Percentiles rank a stretch among this genome's conserved stretches.
phyloP scores from a whole-genome alignment of 768 basidiomycete species.

The Sistotremastrum suecicum region DNA sequence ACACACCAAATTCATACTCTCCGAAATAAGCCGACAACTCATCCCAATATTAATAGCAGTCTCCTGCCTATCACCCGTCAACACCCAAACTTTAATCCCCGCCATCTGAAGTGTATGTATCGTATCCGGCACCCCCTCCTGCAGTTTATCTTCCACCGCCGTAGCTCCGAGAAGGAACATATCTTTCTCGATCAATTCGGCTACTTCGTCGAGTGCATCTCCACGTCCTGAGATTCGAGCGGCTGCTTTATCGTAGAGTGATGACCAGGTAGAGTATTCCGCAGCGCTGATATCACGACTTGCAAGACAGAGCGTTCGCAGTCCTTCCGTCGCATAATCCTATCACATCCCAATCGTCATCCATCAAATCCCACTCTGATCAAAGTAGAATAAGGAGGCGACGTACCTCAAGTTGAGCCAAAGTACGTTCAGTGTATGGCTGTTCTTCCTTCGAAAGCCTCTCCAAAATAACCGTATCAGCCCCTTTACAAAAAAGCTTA shows the following conservation, averaged over 20 bases:
- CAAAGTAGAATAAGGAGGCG: background rate
- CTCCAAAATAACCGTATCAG: constrained; percentile 95
- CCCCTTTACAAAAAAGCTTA: constrained; percentile 93
- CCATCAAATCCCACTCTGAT: constrained; percentile 7
- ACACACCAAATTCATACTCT: constrained; percentile 92
- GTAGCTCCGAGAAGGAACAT: constrained; percentile 89
- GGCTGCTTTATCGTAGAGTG: constrained; percentile 84
- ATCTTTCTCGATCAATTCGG: constrained; percentile 93
- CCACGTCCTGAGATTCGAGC: constrained; percentile 91
- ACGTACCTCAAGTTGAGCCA: constrained; percentile 86
- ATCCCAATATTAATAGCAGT: constrained; percentile 99
- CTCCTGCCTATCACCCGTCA: constrained; percentile 97
- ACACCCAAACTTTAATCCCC: constrained; percentile 98
- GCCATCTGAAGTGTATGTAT: constrained; percentile 97
- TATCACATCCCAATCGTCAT: no score
- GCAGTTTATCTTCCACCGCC: constrained; percentile 96
- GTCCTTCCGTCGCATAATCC: constrained; percentile 96
- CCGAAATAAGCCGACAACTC: constrained; percentile 92
- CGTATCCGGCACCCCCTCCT: constrained; percentile 96
- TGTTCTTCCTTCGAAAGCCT: constrained; percentile 70
- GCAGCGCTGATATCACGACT: constrained; percentile 84
- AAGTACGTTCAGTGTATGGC: constrained; percentile 70
- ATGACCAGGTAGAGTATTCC: constrained; percentile 82
- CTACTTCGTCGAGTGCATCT: constrained; percentile 87
- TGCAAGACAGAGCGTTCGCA: constrained; percentile 92